Conservation (phyloP, 1,139 yeast genomes). For the Martiniozyma asiatica region DNA sequence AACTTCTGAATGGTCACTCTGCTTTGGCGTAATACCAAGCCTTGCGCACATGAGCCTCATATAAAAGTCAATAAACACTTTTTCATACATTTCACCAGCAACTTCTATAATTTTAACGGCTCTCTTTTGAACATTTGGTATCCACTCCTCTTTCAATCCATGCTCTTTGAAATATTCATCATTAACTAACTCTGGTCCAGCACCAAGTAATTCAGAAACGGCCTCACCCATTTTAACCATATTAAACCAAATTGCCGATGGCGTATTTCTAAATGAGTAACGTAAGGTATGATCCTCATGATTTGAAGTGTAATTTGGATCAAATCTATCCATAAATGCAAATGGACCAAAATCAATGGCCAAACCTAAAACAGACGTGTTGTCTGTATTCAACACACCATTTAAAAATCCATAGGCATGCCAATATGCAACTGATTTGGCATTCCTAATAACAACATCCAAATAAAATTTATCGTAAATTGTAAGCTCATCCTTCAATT, state of each 20-base stretch:
- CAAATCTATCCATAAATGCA: conserved; percentile 68
- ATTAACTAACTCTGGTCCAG: conserved; percentile 40
- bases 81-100: conserved; percentile 57
- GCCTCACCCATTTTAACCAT: conserved; percentile 77
- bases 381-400: conserved; percentile 92
- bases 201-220: conserved; percentile 70
- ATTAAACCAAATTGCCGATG: conserved; percentile 91
- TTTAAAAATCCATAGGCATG: conserved; percentile 87
- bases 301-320: conserved; percentile 77
- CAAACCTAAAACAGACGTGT: conserved; percentile 76
- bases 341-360: conserved; percentile 94
- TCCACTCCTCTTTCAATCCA: conserved; percentile 35
- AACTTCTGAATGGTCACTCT: conserved; percentile 35
- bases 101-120: conserved; percentile 57
- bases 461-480: conserved; percentile 62
- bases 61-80: conserved; percentile 48
- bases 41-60: conserved; percentile 50
- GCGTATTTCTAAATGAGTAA: conserved; percentile 73
- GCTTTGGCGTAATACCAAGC: conserved; percentile 46
- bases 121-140: conserved; percentile 39
- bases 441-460: conserved; percentile 62
- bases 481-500: conserved; percentile 31
- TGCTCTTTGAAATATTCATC: conserved; percentile 25
- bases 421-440: conserved; percentile 71
- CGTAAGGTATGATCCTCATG: conserved; percentile 69